Evolutionary conservation across 1,139 yeast genomes (phyloP), one percentile per base, ranked within the genome.

Genomic region (Suhomyces panamericanus): DNA sequence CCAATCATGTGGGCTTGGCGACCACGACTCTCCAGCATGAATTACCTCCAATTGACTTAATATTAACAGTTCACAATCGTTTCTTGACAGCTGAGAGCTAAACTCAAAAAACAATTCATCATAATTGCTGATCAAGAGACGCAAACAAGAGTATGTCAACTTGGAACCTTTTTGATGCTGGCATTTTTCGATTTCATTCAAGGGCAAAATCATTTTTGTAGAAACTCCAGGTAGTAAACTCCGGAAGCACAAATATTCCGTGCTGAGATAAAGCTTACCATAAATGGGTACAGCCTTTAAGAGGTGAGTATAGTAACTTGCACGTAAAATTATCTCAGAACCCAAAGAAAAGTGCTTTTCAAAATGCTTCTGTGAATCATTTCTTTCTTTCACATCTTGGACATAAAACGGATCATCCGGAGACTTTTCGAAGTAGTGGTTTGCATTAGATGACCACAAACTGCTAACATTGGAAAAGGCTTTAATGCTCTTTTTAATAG

Each of bases 151-250:
- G 59, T 85, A 86, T 0, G 68, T 57, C 27, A 71, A 53, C 44
- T 62, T 62, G 6, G 58, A 47, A 0, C 89, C 90, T 40, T 77
- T 78, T 53, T 84, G 90, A 50, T 77, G 78, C 42, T 76, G 74
- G 44, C 85, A 85, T 41, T 77, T 80, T 56, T 85, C 95, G 28
- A 91, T 70, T 55, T 87, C 95, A 14, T 60, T 57, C 38, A 87
- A 66, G 0, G 98, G 98, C 13, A 91, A 63, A n/a, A 89, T 80
- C 96, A 91, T 88, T 49, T 79, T 79, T 1, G 95, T 85, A 33
- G 80, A 77, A 0, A 86, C 77, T 0, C 96, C 96, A 0, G 95
- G 95, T 6, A 89, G 60, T 38, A 88, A 69, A 42, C 96, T 85
- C 48, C 95, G 72, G 63, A 87, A 91, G 52, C 96, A 90, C 14